A percentile compares a stretch with the other conserved stretches of the same genome.
Evolutionary conservation across 2,329 filamentous ascomycete species (phyloP).

Genomic region (Verticillium tricorpus): DNA sequence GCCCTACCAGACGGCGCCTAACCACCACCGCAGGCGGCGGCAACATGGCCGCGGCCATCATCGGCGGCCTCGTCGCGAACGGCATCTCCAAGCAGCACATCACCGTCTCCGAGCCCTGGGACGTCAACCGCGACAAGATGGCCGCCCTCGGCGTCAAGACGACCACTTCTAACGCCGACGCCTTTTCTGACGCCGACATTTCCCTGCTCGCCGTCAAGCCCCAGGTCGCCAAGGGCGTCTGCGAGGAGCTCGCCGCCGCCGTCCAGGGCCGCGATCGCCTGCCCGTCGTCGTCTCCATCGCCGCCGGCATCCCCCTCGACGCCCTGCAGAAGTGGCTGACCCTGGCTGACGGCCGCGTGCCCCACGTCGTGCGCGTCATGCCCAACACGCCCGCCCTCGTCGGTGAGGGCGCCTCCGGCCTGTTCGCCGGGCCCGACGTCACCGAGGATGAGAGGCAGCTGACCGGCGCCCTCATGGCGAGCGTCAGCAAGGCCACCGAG

Average conservation of each 20-base stretch:
- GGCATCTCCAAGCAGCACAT: conserved; percentile 39
- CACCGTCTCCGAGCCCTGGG: conserved; percentile 46
- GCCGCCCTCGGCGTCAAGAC: conserved; percentile 38
- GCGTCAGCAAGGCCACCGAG: conserved; percentile 42
- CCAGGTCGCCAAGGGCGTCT: conserved; percentile 42
- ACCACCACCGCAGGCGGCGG: conserved; percentile 32
- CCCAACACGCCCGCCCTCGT: conserved; percentile 48
- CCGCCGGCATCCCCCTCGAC: conserved; percentile 41
- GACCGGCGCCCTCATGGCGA: conserved; percentile 35
- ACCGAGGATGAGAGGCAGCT: conserved; percentile 36
- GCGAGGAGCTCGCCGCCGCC: conserved; percentile 35
- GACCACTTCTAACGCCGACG: conserved; percentile 41
- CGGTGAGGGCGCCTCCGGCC: conserved; percentile 44
- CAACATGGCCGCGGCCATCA: conserved; percentile 50
- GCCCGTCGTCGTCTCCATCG: conserved; percentile 44
- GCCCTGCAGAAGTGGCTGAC: conserved; percentile 39
- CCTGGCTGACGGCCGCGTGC: conserved; percentile 28
- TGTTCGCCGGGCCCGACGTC: conserved; percentile 39
- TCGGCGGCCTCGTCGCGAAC: conserved; percentile 40
- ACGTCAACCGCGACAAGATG: conserved; percentile 47
- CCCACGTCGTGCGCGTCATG: conserved; percentile 47
- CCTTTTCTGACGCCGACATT: conserved; percentile 36
- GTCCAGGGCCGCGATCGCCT: conserved; percentile 26
- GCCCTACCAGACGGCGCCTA: neutral
- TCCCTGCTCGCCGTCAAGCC: conserved; percentile 48